Conservation (phyloP, 768 basidiomycete species). For the Boletus insuetus region DNA sequence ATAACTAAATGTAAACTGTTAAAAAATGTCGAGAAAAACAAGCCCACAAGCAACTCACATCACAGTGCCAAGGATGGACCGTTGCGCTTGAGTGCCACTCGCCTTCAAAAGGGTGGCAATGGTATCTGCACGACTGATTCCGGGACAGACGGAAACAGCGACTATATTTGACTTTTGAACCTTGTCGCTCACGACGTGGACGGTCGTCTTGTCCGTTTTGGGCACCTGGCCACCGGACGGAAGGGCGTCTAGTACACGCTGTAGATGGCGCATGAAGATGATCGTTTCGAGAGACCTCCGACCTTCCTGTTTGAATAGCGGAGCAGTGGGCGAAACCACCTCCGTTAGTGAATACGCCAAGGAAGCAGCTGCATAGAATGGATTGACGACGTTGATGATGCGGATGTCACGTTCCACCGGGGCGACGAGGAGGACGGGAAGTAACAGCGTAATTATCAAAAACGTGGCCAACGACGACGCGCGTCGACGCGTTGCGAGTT, state of each 20-base stretch:
- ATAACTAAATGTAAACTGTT: constrained; percentile 46
- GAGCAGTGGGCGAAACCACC: constrained; percentile 25
- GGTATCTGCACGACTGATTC: constrained; percentile 70
- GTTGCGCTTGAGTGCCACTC: constrained; percentile 28
- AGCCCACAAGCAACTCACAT: constrained; percentile 40
- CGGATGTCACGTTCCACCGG: constrained; percentile 89
- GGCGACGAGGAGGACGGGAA: constrained; percentile 77
- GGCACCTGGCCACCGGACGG: constrained; percentile 59
- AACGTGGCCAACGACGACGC: constrained; percentile 66
- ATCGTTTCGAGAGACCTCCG: constrained; percentile 58
- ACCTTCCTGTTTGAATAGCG: constrained; percentile 57
- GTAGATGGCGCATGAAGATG: constrained; percentile 74
- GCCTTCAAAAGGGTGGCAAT: constrained; percentile 44
- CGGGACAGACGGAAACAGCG: constrained; percentile 70
- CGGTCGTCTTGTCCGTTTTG: constrained; percentile 29
- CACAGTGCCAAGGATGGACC: constrained; percentile 43
- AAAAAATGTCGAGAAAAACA: background rate
- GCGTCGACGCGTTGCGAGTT: constrained; percentile 41
- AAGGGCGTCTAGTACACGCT: constrained; percentile 80
- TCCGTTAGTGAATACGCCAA: constrained; percentile 37
- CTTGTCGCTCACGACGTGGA: constrained; percentile 40
- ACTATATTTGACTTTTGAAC: constrained; percentile 71
- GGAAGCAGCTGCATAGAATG: constrained; percentile 82
- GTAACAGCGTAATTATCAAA: constrained; percentile 71
- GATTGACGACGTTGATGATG: constrained; percentile 83